These are phyloP conservation scores for Hsuehochloa calcarea DNA, from an alignment of 176 grass and related monocot species.

Conservation along the genomic window DNA sequence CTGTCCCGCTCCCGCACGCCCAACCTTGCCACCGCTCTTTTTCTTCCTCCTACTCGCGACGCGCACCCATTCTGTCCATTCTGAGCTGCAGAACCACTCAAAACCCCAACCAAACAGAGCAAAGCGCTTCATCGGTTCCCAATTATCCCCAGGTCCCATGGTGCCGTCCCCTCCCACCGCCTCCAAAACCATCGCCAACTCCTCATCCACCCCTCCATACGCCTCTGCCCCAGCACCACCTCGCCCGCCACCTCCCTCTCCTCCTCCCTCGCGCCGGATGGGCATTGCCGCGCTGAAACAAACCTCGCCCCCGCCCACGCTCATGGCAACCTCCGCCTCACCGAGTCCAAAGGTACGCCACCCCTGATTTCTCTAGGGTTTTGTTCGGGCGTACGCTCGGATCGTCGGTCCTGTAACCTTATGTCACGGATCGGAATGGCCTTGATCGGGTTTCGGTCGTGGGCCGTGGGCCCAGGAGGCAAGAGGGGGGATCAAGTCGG, in stretches of 20 bases:
- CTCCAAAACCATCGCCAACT: conserved; percentile 65
- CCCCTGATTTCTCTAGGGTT: conserved; percentile 1
- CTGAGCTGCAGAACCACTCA: neutral
- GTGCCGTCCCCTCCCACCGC: conserved; percentile 42
- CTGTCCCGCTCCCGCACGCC: neutral
- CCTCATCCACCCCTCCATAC: conserved; percentile 67
- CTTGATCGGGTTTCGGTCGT: no score
- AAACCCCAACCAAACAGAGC: neutral
- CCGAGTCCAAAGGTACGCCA: conserved; percentile 73
- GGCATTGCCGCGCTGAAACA: conserved; percentile 65
- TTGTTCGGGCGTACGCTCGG: neutral
- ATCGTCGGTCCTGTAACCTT: neutral
- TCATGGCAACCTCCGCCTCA: conserved; percentile 60
- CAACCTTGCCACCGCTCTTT: neutral
- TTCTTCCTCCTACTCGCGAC: neutral
- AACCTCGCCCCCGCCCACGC: conserved; percentile 72
- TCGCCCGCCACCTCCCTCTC: conserved; percentile 26
- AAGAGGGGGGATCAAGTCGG: no score
- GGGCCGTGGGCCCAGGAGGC: no score
- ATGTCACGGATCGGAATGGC: no score
- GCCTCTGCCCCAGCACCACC: conserved; percentile 41
- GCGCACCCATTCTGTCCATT: neutral
- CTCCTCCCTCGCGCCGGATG: conserved; percentile 50
- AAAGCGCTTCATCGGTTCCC: neutral
- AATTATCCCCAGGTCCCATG: conserved; percentile 16